phyloP scores from a whole-genome alignment of 2,329 filamentous ascomycete species.

The Claviceps sp. region DNA sequence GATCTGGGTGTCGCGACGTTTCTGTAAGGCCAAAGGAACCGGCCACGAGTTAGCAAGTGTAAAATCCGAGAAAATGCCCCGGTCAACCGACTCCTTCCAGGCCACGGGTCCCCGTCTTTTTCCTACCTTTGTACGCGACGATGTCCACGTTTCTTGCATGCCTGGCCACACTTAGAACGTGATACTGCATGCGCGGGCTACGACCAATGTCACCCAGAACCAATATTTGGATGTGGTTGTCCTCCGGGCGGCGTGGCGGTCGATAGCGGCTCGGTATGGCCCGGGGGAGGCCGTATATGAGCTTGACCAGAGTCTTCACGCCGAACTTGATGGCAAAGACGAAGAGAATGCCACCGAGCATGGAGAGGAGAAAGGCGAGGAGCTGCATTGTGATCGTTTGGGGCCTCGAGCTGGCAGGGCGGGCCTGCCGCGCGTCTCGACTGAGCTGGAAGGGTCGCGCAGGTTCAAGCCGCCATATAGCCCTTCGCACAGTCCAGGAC shows the following conservation, averaged over 20 bases:
- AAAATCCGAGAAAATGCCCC: too few species aligned
- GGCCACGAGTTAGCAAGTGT: too few species aligned
- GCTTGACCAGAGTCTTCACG: slow-evolving; percentile 11
- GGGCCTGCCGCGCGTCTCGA: neutral
- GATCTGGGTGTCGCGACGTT: slow-evolving; percentile 66
- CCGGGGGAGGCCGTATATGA: slow-evolving; percentile 11
- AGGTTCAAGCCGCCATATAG: too few species aligned
- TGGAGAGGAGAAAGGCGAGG: slow-evolving; percentile 20
- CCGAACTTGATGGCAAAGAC: slow-evolving; percentile 18
- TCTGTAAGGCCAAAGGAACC: slow-evolving; percentile 31
- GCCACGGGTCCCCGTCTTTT: neutral
- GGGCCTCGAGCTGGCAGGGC: neutral
- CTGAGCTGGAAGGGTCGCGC: too few species aligned
- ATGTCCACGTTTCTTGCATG: slow-evolving; percentile 70
- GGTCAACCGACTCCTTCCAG: too few species aligned
- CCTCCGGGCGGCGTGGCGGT: slow-evolving; percentile 20
- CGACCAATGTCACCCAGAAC: slow-evolving; percentile 92
- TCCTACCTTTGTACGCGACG: slow-evolving; percentile 69
- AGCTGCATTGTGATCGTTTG: slow-evolving; percentile 3
- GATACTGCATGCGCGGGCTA: slow-evolving; percentile 97
- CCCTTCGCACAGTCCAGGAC: too few species aligned
- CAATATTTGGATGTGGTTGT: slow-evolving; percentile 57
- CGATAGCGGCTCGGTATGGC: slow-evolving; percentile 22
- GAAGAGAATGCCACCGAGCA: slow-evolving; percentile 20
- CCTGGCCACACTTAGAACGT: slow-evolving; percentile 81